A percentile compares a stretch with the other conserved stretches of the same genome.
Conservation (phyloP, 1,284 basidiomycete species). For the Erythrobasidium hasegawianum region DNA sequence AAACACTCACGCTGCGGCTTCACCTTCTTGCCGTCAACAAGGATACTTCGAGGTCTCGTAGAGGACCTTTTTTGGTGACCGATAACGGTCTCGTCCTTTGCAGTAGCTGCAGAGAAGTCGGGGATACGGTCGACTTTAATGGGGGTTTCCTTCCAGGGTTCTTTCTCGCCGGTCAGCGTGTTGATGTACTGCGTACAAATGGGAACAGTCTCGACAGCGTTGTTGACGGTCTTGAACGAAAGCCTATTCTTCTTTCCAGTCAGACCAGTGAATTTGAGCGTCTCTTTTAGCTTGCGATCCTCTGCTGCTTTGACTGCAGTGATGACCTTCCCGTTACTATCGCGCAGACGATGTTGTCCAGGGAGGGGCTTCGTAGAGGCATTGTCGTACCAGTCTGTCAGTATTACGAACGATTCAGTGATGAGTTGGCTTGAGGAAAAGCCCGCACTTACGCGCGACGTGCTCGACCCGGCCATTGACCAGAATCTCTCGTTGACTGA, state of each 20-base stretch:
- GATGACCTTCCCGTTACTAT: background rate
- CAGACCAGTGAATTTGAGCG: background rate
- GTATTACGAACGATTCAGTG: too few species aligned
- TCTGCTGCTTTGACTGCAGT: background rate
- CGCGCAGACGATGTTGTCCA: background rate
- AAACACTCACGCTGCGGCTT: background rate
- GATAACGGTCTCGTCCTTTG: too few species aligned
- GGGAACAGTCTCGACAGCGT: background rate
- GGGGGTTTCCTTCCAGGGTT: background rate
- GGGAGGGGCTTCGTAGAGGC: background rate
- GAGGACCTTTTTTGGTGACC: too few species aligned
- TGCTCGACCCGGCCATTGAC: too few species aligned
- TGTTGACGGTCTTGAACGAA: background rate
- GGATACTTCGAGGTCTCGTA: too few species aligned
- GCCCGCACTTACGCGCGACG: too few species aligned
- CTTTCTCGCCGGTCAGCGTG: background rate
- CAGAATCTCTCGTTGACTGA: too few species aligned
- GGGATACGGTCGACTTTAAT: background rate
- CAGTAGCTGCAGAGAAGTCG: background rate
- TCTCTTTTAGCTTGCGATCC: background rate
- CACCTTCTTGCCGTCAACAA: background rate
- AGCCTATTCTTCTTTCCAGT: background rate
- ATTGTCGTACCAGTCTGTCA: background rate
- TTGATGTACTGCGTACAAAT: background rate
- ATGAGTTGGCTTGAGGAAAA: too few species aligned